phyloP scores from a whole-genome alignment of 371 early-diverging fungal species.

The Syncephalastrum contaminatum region DNA sequence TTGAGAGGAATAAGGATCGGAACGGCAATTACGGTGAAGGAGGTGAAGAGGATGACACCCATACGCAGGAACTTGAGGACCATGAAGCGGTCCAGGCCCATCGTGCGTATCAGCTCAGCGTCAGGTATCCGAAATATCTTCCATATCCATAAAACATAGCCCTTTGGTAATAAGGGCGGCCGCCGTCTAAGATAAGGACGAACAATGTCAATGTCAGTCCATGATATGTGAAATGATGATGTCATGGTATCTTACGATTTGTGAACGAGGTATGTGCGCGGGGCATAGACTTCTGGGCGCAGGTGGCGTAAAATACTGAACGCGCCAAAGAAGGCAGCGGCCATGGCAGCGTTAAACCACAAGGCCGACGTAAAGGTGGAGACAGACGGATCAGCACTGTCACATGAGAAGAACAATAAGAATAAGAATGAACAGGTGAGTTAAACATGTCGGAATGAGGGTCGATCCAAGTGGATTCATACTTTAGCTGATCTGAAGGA shows the following conservation, averaged over 20 bases:
- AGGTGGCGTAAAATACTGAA: conserved; percentile 62
- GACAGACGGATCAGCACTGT: conserved; percentile 45
- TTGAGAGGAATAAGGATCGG: conserved; percentile 72
- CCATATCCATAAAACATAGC: conserved; percentile 62
- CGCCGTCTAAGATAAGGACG: conserved; percentile 39
- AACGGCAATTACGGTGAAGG: conserved; percentile 57
- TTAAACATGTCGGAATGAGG: too few species aligned
- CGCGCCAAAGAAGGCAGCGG: conserved; percentile 48
- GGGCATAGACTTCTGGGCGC: conserved; percentile 64
- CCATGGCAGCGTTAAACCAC: conserved; percentile 65
- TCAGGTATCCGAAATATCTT: conserved; percentile 57
- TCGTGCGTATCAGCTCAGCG: conserved; percentile 53
- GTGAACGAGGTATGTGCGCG: conserved; percentile 64
- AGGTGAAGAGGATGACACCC: conserved; percentile 52
- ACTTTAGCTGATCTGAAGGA: too few species aligned
- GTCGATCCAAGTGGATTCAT: too few species aligned
- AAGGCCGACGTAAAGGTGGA: conserved; percentile 66
- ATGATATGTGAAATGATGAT: not conserved
- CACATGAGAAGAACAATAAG: not conserved
- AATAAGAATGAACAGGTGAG: too few species aligned
- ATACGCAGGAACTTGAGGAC: conserved; percentile 71
- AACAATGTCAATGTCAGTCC: too few species aligned
- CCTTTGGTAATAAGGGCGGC: conserved; percentile 54
- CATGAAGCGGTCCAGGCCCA: conserved; percentile 81
- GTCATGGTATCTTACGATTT: conserved; percentile 45